Conservation (phyloP, 1,139 yeast genomes). For the Hanseniaspora uvarum region DNA sequence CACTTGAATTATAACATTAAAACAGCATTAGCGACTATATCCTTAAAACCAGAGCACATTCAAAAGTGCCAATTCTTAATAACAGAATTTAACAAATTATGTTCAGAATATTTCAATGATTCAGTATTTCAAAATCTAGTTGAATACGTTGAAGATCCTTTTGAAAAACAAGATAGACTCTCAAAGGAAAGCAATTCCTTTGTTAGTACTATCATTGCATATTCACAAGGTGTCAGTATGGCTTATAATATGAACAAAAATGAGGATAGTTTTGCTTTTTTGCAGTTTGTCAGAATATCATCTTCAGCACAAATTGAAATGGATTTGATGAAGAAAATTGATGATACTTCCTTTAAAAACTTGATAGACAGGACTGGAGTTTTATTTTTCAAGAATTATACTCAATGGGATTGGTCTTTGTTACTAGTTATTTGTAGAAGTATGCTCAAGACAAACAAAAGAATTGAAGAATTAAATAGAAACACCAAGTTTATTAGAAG, state of each 20-base stretch:
- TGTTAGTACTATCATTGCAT: constrained; percentile 23
- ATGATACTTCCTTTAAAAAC: constrained; percentile 60
- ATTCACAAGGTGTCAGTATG: constrained; percentile 40
- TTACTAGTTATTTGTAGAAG: constrained; percentile 64
- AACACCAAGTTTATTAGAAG: constrained; percentile 81
- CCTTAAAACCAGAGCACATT: constrained; percentile 32
- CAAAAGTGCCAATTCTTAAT: constrained; percentile 55
- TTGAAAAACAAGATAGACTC: constrained; percentile 18
- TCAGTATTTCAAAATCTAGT: constrained; percentile 12
- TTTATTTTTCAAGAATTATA: constrained; percentile 63
- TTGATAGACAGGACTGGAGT: constrained; percentile 62
- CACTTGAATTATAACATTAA: constrained; percentile 45
- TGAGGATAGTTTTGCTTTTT: not conserved
- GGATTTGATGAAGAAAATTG: constrained; percentile 44
- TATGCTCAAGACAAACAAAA: constrained; percentile 58
- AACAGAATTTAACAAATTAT: constrained; percentile 40
- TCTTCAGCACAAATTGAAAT: constrained; percentile 38
- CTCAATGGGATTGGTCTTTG: constrained; percentile 82
- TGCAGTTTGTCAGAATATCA: constrained; percentile 24
- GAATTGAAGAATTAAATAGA: constrained; percentile 67
- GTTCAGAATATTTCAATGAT: constrained; percentile 6
- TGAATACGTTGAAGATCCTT: constrained; percentile 18
- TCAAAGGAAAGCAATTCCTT: constrained; percentile 23
- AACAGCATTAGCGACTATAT: constrained; percentile 39
- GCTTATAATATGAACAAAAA: constrained; percentile 33